Percentiles rank a stretch among this genome's conserved stretches.
phyloP scores from a whole-genome alignment of 2,329 filamentous ascomycete genomes.

The Venturia aucupariae region DNA sequence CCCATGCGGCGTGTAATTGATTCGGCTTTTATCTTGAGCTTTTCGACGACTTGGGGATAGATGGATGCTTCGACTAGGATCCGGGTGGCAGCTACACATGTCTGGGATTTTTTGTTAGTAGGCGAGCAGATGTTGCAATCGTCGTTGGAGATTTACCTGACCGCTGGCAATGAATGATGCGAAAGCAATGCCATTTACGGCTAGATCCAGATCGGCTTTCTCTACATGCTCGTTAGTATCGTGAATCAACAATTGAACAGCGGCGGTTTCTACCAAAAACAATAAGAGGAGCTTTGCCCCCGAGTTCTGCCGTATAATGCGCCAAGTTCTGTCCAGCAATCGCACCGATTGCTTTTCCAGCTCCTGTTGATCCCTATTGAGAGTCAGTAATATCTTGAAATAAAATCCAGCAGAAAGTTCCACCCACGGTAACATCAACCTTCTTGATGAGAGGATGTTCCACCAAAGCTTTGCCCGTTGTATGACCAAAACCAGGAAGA shows the following conservation, averaged over 20 bases:
- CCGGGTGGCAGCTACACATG: constrained; percentile 46
- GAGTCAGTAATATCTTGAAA: background rate
- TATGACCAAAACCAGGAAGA: constrained; percentile 59
- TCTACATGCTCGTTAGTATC: constrained; percentile 16
- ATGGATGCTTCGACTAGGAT: constrained; percentile 42
- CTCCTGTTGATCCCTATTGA: constrained; percentile 44
- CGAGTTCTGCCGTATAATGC: constrained; percentile 53
- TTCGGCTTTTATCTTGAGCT: constrained; percentile 36
- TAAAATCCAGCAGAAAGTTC: too few relatives aligned
- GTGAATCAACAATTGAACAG: background rate
- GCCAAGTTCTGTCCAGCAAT: constrained; percentile 54
- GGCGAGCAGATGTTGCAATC: background rate
- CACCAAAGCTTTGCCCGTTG: constrained; percentile 59
- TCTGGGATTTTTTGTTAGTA: constrained; percentile 31
- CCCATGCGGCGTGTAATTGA: constrained; percentile 48
- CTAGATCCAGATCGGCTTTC: constrained; percentile 27
- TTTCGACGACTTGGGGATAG: constrained; percentile 29
- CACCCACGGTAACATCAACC: constrained; percentile 56
- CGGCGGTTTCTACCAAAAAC: constrained; percentile 20
- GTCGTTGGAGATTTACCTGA: background rate
- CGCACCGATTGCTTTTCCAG: constrained; percentile 68
- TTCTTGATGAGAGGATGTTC: constrained; percentile 63
- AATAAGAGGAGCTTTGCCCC: constrained; percentile 41
- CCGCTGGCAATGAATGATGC: constrained; percentile 44
- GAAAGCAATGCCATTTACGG: constrained; percentile 31